Evolutionary conservation across 345 rosid genomes (phyloP).

Genomic region (Salix purpurea): DNA sequence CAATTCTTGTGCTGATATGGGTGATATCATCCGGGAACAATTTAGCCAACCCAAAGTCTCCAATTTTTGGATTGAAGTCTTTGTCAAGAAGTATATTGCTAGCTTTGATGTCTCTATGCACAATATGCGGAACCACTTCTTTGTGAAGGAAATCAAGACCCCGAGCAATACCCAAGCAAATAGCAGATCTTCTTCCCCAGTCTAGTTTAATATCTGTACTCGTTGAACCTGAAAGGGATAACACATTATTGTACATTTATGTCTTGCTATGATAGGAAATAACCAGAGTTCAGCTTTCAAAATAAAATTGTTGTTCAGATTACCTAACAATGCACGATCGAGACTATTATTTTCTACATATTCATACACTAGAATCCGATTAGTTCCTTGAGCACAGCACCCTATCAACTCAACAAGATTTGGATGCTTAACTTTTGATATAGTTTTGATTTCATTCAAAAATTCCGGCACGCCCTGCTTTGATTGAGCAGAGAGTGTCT

Average conservation of each 20-base stretch:
- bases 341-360: constrained; percentile 81
- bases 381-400: constrained; percentile 61
- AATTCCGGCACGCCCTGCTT: constrained; percentile 79
- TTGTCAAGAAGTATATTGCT: constrained; percentile 85
- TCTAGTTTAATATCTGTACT: constrained; percentile 43
- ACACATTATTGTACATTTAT: not conserved
- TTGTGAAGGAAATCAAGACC: constrained; percentile 90
- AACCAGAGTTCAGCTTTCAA: not conserved
- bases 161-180: constrained; percentile 75
- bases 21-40: constrained; percentile 91
- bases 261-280: not conserved
- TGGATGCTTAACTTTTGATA: constrained; percentile 69
- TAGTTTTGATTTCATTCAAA: constrained; percentile 64
- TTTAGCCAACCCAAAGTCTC: constrained; percentile 96
- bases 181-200: constrained; percentile 73
- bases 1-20: constrained; percentile 88
- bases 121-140: constrained; percentile 73
- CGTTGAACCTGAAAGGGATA: constrained; percentile 38
- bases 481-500: constrained; percentile 65
- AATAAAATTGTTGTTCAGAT: not conserved
- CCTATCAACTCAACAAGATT: constrained; percentile 87
- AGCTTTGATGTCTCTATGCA: constrained; percentile 94
- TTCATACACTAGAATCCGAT: constrained; percentile 80
- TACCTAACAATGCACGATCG: constrained; percentile 62
- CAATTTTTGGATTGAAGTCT: constrained; percentile 79